Percentiles rank a stretch among this genome's conserved stretches.
Conservation (phyloP, 192 early-diverging fungal species). For the Linnemannia zychae region DNA sequence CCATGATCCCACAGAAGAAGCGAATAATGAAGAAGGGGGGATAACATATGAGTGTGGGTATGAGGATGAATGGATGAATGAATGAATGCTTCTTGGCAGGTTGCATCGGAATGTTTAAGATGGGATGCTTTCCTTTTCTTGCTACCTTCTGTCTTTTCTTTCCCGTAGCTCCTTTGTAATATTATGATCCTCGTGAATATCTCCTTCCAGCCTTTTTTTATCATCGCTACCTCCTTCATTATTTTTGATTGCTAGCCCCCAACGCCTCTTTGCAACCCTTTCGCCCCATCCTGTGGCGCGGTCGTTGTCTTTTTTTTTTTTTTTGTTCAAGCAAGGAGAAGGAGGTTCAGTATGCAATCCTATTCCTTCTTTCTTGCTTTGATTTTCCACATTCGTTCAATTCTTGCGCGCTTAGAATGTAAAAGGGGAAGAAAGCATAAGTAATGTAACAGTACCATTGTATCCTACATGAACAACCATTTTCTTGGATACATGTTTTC, state of each 20-base stretch:
- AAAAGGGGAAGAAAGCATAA: background rate
- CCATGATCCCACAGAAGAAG: background rate
- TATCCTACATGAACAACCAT: background rate
- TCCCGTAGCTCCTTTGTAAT: background rate
- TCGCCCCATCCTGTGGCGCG: background rate
- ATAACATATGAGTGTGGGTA: background rate
- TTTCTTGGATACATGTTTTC: background rate
- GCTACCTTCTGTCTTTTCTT: background rate
- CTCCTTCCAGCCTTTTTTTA: background rate
- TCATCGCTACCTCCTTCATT: background rate
- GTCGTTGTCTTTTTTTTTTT: background rate
- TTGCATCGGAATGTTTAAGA: background rate
- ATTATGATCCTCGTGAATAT: background rate
- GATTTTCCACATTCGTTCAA: background rate
- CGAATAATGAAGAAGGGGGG: background rate
- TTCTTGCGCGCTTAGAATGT: background rate
- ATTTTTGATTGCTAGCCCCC: background rate
- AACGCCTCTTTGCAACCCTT: slow-evolving; percentile 3
- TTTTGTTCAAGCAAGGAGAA: background rate
- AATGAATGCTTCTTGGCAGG: background rate
- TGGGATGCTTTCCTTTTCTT: background rate
- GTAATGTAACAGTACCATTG: background rate
- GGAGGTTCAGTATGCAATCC: background rate
- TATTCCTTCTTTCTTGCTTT: background rate
- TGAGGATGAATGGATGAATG: background rate